phyloP scores from a whole-genome alignment of 1,284 basidiomycete genomes.

The Malassezia sympodialis region DNA sequence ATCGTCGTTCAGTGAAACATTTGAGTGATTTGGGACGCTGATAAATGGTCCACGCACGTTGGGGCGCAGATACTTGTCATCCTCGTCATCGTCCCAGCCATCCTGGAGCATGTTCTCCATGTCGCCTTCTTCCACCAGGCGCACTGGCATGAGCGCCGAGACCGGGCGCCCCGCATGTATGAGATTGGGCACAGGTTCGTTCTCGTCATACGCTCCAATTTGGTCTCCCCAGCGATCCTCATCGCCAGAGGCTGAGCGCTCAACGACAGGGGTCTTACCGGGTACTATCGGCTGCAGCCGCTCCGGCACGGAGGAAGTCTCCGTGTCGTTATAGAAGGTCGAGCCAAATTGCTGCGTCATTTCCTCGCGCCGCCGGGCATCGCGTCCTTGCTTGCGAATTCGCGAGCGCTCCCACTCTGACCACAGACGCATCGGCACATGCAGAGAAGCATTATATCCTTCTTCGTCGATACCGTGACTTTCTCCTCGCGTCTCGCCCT shows the following conservation, averaged over 20 bases:
- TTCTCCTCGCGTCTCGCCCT: conserved; percentile 53
- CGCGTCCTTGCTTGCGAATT: conserved; percentile 76
- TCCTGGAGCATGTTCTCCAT: conserved; percentile 9
- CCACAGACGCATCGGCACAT: conserved; percentile 84
- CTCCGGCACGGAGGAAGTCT: conserved; percentile 29
- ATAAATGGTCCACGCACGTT: conserved; percentile 2
- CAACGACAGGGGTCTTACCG: conserved; percentile 17
- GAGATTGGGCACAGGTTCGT: conserved; percentile 8
- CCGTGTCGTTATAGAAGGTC: conserved; percentile 60
- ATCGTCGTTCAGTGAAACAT: conserved; percentile 4
- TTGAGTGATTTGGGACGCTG: conserved; percentile 10
- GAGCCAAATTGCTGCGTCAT: conserved; percentile 51
- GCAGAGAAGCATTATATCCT: conserved; percentile 54
- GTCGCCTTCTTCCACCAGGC: conserved; percentile 1
- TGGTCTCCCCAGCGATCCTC: conserved; percentile 79
- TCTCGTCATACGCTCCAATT: conserved; percentile 47
- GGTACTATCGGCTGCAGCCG: neutral
- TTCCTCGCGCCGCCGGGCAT: conserved; percentile 60
- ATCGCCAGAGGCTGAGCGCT: conserved; percentile 52
- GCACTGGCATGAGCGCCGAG: neutral
- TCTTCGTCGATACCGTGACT: conserved; percentile 64
- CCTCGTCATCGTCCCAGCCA: conserved; percentile 10
- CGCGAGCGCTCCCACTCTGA: conserved; percentile 99
- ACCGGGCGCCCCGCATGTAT: conserved; percentile 1
- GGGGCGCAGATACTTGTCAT: conserved; percentile 1